Base-by-base conservation (phyloP, 345 rosid species). In the Melastoma malabathricum region DNA sequence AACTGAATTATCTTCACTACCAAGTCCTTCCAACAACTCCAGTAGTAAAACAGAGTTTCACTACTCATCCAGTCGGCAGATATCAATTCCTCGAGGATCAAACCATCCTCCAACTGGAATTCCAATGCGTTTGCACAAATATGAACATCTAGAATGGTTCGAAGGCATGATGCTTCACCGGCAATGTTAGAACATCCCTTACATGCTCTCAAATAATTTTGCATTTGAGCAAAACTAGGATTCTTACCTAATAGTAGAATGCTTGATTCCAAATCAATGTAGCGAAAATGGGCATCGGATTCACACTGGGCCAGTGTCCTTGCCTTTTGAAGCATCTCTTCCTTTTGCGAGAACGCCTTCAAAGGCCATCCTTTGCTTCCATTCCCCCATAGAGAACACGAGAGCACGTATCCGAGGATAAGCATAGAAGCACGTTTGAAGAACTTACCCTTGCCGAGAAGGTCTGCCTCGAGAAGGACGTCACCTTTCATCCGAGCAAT, bases 1-100 rank as follows among this genome's bases (percentile, higher is more conserved):
- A 16, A 56, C 34, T 60, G 29, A 3, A 72, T 46, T 44, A 72
- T 59, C 23, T 54, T 50, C 13, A 61, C 22, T 46, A 75, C 46
- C 25, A 20, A 54, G 15, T 72, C 72, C 63, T 58, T 65, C 79
- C 76, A 70, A 19, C 59, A 62, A 39, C 62, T 73, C 84, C 84
- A 79, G 49, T 63, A 70, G 67, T 61, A 59, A 43, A 72, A 52
- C 23, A 72, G 67, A 2, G 73, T 65, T 50, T 72, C 75, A 38
- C 51, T 2, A 2, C 75, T 67, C 44, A 65, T 63, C 54, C 50
- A 44, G 17, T 61, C 27, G 15, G 18, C 4, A 16, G 44, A 54
- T 25, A 46, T 18, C 44, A 12, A 47, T 20, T 15, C 59, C 31
- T 65, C 65, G 3, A 50, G 41, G 17, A 61, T 50, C 18, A 66